Evolutionary conservation across 495 filamentous ascomycete species (phyloP), one percentile per base, ranked within the genome.

Genomic region (Talaromyces ruber): DNA sequence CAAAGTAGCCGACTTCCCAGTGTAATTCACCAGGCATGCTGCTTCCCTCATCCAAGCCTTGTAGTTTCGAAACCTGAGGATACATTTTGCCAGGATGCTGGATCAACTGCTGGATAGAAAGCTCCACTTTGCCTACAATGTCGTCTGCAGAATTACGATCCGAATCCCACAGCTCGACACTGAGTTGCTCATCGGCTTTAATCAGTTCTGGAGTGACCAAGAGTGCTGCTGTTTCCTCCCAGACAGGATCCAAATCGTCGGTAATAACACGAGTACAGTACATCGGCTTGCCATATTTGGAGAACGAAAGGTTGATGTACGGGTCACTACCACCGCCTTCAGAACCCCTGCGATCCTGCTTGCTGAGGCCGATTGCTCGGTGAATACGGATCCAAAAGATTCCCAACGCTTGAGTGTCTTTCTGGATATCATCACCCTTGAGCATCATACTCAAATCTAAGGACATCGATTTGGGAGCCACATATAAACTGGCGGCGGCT

Each of bases 281-380:
- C 89, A 96, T 96, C 11, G 93, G 93, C 77, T 98, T 98, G 53
- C 92, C 91, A 63, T 96, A 98, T 73, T 98, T 96, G 12, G 83
- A 86, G 74, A 88, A 87, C 0, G 85, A 80, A 22, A 88, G 73
- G 45, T 82, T 84, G 70, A 97, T 92, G 70, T 97, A 97, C 0
- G 93, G 91, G 71, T 98, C 93, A 61, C 90, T 95, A 30, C 92
- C 92, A n/a, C 92, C 92, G 58, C 88, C 85, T n/a, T 88, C 76
- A 64, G 84, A 89, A 7, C 93, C 93, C 26, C 87, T 85, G 54
- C 80, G 83, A 70, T 98, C 93, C 71, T 97, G 93, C 78, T 97
- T 97, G 76, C 88, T 93, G 62, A 98, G 75, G 0, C 91, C 93
- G 28, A 83, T 73, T 7, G 93, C 93, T 59, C 88, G 88, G 74